Conservation (phyloP, 2,329 filamentous ascomycete genomes). For the Neopestalotiopsis clavispora region DNA sequence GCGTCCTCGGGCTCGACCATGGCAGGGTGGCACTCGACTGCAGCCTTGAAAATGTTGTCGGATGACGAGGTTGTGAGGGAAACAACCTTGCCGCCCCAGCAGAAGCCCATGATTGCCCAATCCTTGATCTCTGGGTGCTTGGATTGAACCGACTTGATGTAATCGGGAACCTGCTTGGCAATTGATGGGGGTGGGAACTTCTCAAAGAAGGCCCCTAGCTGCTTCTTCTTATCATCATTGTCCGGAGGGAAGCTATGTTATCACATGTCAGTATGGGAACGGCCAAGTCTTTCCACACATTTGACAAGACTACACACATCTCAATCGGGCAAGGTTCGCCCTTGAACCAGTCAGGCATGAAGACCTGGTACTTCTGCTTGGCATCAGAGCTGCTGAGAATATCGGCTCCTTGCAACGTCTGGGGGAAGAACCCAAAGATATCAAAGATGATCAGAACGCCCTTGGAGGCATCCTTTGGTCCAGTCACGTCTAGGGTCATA, state of each 20-base stretch:
- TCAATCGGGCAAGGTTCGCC: conserved; percentile 67
- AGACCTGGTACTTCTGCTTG: conserved; percentile 77
- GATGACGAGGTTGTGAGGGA: conserved; percentile 54
- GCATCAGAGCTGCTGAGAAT: conserved; percentile 61
- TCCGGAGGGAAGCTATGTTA: conserved; percentile 62
- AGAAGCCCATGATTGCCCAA: conserved; percentile 68
- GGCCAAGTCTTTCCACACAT: background rate
- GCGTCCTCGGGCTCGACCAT: conserved; percentile 70
- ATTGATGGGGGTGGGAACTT: conserved; percentile 53
- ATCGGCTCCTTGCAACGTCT: conserved; percentile 73
- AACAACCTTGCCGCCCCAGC: conserved; percentile 75
- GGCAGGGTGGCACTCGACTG: conserved; percentile 60
- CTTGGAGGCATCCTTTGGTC: conserved; percentile 53
- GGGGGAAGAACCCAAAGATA: conserved; percentile 75
- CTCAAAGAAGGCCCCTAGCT: conserved; percentile 62
- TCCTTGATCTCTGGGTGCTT: conserved; percentile 60
- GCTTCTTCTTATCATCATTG: conserved; percentile 66
- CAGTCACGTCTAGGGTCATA: conserved; percentile 47
- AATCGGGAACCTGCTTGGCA: conserved; percentile 56
- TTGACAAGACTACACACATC: conserved; percentile 39
- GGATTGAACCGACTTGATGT: conserved; percentile 56
- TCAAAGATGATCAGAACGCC: conserved; percentile 68
- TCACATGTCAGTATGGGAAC: background rate
- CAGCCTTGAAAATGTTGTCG: conserved; percentile 60
- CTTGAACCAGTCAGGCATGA: conserved; percentile 91